A percentile compares a stretch with the other conserved stretches of the same genome.
These are phyloP conservation scores for Pholiota microspora DNA, from an alignment of 768 basidiomycete species.

Conservation along the genomic window DNA sequence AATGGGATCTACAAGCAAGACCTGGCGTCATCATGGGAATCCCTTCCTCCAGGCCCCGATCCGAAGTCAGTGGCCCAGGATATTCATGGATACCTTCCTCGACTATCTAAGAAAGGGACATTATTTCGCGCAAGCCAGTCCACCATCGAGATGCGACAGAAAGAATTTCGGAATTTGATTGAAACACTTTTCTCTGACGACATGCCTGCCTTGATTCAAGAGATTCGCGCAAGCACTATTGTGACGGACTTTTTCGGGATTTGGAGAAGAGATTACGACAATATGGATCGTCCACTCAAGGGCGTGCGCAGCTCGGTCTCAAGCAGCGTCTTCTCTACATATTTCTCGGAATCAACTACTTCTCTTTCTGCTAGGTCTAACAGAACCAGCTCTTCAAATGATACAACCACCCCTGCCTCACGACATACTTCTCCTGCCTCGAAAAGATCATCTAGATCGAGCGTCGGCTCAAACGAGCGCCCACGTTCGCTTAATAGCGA, in stretches of 20 bases:
- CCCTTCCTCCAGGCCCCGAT: constrained; percentile 80
- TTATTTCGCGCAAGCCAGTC: constrained; percentile 71
- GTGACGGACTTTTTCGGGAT: constrained; percentile 78
- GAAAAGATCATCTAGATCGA: constrained; percentile 9
- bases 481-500: constrained; percentile 16
- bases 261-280: constrained; percentile 73
- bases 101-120: constrained; percentile 67
- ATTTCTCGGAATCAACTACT: constrained; percentile 48
- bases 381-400: constrained; percentile 8
- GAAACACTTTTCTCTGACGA: constrained; percentile 55
- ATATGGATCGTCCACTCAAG: constrained; percentile 40
- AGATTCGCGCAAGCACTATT: constrained; percentile 54
- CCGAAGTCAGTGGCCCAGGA: constrained; percentile 70
- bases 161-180: constrained; percentile 59
- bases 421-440: constrained; percentile 16
- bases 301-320: constrained; percentile 42
- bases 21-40: constrained; percentile 81
- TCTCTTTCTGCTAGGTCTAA: constrained; percentile 12
- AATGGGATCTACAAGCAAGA: constrained; percentile 69
- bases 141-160: constrained; percentile 59
- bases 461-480: constrained; percentile 1
- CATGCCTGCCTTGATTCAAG: constrained; percentile 63
- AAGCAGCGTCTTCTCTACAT: constrained; percentile 55
- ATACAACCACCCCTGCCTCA: constrained; percentile 11
- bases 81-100: constrained; percentile 65